A percentile compares a stretch with the other conserved stretches of the same genome.
These are phyloP conservation scores for Talaromyces sp. DNA, from an alignment of 2,329 filamentous ascomycete genomes.

Conservation along the genomic window DNA sequence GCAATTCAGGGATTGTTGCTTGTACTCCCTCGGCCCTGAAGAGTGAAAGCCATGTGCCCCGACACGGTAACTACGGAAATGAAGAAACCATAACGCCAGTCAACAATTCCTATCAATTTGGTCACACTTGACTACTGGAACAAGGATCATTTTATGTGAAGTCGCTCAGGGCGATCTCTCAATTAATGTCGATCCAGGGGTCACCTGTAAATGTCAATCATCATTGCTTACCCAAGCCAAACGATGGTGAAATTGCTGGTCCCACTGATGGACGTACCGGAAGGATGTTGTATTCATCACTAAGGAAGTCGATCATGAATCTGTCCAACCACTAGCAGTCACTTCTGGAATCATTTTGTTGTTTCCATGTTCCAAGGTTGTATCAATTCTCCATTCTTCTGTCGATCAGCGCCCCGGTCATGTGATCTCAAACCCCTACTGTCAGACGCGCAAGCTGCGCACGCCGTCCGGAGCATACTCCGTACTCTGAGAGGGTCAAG, in stretches of 20 bases:
- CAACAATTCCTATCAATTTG: background rate
- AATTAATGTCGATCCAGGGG: background rate
- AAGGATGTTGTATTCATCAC: background rate
- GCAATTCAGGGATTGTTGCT: background rate
- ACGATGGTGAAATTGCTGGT: slow-evolving; percentile 10
- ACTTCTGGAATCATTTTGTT: background rate
- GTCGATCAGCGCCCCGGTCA: background rate
- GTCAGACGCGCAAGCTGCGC: no score
- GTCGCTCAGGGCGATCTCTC: background rate
- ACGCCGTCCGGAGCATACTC: background rate
- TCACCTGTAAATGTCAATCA: background rate
- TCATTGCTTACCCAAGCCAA: background rate
- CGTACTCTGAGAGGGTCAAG: background rate
- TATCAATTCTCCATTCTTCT: background rate
- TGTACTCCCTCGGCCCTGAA: background rate
- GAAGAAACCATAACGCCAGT: background rate
- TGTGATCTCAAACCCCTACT: background rate
- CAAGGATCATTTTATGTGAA: background rate
- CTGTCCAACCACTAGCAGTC: background rate
- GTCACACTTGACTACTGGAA: background rate
- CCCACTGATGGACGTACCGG: slow-evolving; percentile 3
- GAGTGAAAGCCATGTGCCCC: background rate
- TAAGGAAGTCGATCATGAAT: background rate
- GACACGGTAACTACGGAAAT: background rate
- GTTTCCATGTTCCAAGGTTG: no score